Percentiles rank a stretch among this genome's conserved stretches.
phyloP scores from a whole-genome alignment of 2,329 filamentous ascomycete species.

The Akanthomyces uredinophilus region DNA sequence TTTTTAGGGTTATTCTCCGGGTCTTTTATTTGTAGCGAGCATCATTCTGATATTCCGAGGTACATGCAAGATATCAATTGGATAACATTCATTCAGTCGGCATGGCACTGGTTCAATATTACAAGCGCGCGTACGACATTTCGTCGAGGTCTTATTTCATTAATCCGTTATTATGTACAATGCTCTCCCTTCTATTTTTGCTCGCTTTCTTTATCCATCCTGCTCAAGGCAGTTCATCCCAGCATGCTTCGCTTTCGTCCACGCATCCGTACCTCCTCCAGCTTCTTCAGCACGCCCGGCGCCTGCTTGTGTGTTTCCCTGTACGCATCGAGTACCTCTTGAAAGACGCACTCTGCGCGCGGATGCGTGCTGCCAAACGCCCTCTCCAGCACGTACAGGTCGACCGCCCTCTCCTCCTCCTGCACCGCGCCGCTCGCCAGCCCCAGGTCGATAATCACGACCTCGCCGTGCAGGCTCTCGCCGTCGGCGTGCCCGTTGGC shows the following conservation, averaged over 20 bases:
- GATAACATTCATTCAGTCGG: neutral
- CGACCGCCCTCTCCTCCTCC: slow-evolving; percentile 92
- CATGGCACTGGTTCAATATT: neutral
- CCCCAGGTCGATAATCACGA: slow-evolving; percentile 92
- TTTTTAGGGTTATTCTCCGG: neutral
- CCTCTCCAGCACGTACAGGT: slow-evolving; percentile 90
- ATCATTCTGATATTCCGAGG: neutral
- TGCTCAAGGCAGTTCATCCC: slow-evolving; percentile 46
- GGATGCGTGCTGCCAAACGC: slow-evolving; percentile 96
- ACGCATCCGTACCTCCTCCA: slow-evolving; percentile 90
- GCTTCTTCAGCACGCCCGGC: slow-evolving; percentile 65
- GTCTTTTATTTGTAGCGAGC: slow-evolving; percentile 7
- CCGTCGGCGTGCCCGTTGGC: slow-evolving; percentile 18
- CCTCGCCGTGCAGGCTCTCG: slow-evolving; percentile 57
- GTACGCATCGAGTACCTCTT: slow-evolving; percentile 70
- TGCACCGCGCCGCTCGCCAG: slow-evolving; percentile 74
- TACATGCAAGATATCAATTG: neutral
- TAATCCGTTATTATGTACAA: neutral
- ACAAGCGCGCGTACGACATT: neutral
- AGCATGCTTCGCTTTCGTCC: slow-evolving; percentile 97
- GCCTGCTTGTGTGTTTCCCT: slow-evolving; percentile 69
- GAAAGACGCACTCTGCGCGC: slow-evolving; percentile 70
- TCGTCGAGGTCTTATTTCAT: neutral
- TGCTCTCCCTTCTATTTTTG: neutral
- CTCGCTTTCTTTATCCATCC: neutral